phyloP scores from a whole-genome alignment of 305 asterid genomes.

The Solanum hybrid region DNA sequence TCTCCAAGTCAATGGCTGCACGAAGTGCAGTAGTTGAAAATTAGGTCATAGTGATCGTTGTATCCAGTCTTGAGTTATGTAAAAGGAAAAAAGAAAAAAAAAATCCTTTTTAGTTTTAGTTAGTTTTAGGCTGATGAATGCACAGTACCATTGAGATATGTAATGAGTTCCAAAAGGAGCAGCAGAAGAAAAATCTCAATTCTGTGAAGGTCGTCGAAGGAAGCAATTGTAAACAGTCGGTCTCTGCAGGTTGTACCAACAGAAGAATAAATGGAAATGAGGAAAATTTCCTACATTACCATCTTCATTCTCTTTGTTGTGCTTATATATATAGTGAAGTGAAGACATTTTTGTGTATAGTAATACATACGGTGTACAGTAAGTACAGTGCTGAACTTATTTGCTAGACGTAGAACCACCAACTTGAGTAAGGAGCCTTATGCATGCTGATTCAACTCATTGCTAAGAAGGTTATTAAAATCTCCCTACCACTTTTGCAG shows the following conservation, averaged over 20 bases:
- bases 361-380: neutral
- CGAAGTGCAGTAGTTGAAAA: slow-evolving; percentile 17
- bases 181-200: neutral
- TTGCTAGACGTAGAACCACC: neutral
- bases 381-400: neutral
- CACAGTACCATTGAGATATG: neutral
- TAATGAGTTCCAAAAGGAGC: neutral
- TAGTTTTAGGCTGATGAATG: slow-evolving; percentile 6
- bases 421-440: neutral
- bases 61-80: neutral
- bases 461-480: neutral
- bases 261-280: slow-evolving; percentile 1
- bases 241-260: slow-evolving; percentile 19
- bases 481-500: neutral
- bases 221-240: slow-evolving; percentile 35
- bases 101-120: neutral
- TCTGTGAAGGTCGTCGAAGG: slow-evolving; percentile 18
- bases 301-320: neutral
- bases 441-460: neutral
- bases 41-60: neutral
- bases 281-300: neutral
- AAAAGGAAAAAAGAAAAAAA: neutral
- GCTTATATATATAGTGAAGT: neutral
- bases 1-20: slow-evolving; percentile 26
- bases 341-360: neutral